These are phyloP conservation scores for Takakia lepidozioides DNA, from an alignment of 225 moss, liverwort and hornwort genomes.

Conservation along the genomic window DNA sequence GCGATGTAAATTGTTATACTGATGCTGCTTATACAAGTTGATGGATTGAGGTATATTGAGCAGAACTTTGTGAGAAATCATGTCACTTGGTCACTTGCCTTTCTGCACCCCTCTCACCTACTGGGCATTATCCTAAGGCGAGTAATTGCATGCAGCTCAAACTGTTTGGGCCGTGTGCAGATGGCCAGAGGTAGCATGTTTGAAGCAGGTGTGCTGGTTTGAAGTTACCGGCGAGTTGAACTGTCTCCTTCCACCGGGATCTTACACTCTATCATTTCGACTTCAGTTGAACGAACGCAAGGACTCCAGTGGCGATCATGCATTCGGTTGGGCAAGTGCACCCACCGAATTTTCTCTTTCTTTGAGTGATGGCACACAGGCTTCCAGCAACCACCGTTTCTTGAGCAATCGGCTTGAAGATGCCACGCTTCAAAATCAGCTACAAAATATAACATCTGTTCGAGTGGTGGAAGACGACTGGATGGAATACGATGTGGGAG, in stretches of 20 bases:
- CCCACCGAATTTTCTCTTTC: constrained; percentile 18
- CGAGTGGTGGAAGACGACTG: constrained; percentile 19
- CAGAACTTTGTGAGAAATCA: no score
- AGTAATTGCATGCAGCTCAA: no score
- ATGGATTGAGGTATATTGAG: no score
- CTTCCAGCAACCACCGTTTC: constrained; percentile 14
- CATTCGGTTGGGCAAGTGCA: constrained; percentile 5
- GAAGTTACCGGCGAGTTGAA: constrained; percentile 10
- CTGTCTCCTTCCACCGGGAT: constrained; percentile 12
- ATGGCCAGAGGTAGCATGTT: constrained; percentile 12
- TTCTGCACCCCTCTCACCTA: no score
- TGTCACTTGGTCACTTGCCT: no score
- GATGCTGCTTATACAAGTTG: no score
- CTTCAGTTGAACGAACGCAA: neutral
- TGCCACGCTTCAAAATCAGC: constrained; percentile 3
- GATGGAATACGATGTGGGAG: constrained; percentile 32
- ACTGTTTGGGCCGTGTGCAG: constrained; percentile 10
- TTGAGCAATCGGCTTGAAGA: constrained; percentile 2
- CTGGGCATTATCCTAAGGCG: no score
- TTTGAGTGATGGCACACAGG: constrained; percentile 18
- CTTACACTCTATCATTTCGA: constrained; percentile 14
- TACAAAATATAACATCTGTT: constrained; percentile 19
- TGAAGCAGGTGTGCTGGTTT: constrained; percentile 15
- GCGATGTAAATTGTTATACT: no score
- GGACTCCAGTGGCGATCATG: neutral